These are phyloP conservation scores for Nematodospora anomalae DNA, from an alignment of 1,139 yeast species.

Conservation along the genomic window DNA sequence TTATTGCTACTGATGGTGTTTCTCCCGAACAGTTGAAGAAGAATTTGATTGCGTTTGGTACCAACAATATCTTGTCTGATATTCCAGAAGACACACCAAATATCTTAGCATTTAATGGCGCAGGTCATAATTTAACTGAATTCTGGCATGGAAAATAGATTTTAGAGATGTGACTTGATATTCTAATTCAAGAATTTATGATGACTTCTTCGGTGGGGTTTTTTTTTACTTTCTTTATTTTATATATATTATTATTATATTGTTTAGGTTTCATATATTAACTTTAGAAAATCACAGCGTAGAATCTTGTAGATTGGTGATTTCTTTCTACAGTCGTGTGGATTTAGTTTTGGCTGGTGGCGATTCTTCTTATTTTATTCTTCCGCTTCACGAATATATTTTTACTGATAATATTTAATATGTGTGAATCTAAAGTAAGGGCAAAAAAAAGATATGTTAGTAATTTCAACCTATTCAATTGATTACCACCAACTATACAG, in stretches of 20 bases:
- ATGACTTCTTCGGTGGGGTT: neutral
- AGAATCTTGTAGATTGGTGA: too few relatives aligned
- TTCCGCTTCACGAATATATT: too few relatives aligned
- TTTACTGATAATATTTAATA: too few relatives aligned
- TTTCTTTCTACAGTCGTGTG: too few relatives aligned
- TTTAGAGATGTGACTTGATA: neutral
- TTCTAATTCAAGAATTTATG: neutral
- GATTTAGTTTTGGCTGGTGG: too few relatives aligned
- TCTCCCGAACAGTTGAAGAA: conserved; percentile 88
- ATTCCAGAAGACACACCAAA: conserved; percentile 86
- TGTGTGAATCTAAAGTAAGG: too few relatives aligned
- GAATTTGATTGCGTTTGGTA: conserved; percentile 78
- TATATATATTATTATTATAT: neutral
- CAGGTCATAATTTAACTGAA: conserved; percentile 71
- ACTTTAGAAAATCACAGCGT: too few relatives aligned
- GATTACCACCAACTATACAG: too few relatives aligned
- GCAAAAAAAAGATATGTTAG: too few relatives aligned
- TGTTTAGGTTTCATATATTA: neutral
- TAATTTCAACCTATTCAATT: too few relatives aligned
- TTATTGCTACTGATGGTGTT: conserved; percentile 56
- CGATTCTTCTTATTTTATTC: too few relatives aligned
- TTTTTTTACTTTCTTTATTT: neutral
- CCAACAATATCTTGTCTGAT: conserved; percentile 65
- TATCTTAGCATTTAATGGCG: conserved; percentile 89
- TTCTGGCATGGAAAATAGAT: conserved; percentile 52